Evolutionary conservation across 2,329 filamentous ascomycete species (phyloP), one percentile per base, ranked within the genome.

Genomic region (Cryphonectria nitschkei): DNA sequence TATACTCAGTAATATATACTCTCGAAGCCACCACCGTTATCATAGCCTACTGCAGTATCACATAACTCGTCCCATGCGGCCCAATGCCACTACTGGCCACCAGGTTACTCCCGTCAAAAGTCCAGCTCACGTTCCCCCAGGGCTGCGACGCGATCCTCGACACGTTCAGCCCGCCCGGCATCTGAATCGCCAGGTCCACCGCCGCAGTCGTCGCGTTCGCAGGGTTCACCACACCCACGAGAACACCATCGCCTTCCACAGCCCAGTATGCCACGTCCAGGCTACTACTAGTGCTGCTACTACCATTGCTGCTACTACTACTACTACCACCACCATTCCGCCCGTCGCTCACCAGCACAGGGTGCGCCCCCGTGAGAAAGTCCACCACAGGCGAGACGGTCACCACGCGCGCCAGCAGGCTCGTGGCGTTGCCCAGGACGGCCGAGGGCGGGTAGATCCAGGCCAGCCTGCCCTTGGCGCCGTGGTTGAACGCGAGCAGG

Each of bases 391-490:
- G 81, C 41, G 74, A 37, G 4, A 41, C 67, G 2, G 82, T 79
- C 11, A 86, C 77, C 0, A 82, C 80, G 26, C 61, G 73, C 0
- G 83, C 79, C 75, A 85, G 79, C 58, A 73, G 50, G n/a, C 82
- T 81, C 62, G 84, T 82, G 2, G 81, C 78, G 1, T 69, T 75
- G 8, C 80, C 81, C 34, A 86, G 74, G 19, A 74, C 74, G 4
- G 77, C 75, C 26, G 78, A 81, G 1, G 80, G 77, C 0, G 84
- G 84, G 76, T 82, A 86, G 1, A 84, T 79, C 84, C 84, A 86
- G 19, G 80, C 79, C 2, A 85, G 79, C 32, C 84, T 78, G 4
- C 78, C 81, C 73, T 81, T 81, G 22, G 79, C 82, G n/a, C 82
- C 83, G 72, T 84, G 82, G 73, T 85, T 83, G 58, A 86, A 79